A percentile compares a stretch with the other conserved stretches of the same genome.
These are phyloP conservation scores for Leucosporidium yakuticum DNA, from an alignment of 768 basidiomycete genomes.

Conservation along the genomic window DNA sequence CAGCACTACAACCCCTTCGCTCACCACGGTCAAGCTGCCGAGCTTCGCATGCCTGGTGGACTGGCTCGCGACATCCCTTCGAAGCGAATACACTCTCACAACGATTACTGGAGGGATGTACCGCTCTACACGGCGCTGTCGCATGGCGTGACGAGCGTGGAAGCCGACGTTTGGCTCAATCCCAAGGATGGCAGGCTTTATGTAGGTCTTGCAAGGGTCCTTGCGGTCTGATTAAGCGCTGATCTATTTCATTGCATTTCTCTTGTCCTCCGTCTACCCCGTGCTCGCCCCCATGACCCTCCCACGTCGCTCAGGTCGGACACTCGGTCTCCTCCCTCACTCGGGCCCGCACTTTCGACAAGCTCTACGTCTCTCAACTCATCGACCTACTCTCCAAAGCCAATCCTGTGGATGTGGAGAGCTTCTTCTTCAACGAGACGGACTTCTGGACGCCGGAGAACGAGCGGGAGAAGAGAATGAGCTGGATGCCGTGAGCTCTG, in stretches of 20 bases:
- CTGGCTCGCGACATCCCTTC: conserved; percentile 24
- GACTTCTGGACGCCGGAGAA: conserved; percentile 20
- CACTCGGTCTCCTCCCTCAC: conserved; percentile 28
- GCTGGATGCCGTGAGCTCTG: conserved; percentile 20
- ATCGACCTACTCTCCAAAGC: conserved; percentile 19
- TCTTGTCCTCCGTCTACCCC: too few species aligned
- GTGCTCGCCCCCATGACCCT: too few species aligned
- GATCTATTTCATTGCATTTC: too few species aligned
- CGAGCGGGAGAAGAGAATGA: conserved; percentile 11
- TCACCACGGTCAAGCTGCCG: conserved; percentile 1
- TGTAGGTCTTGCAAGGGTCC: conserved; percentile 6
- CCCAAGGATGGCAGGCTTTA: conserved; percentile 25
- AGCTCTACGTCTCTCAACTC: conserved; percentile 25
- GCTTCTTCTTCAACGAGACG: conserved; percentile 11
- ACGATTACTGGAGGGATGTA: conserved; percentile 33
- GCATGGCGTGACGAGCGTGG: conserved; percentile 24
- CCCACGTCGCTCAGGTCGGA: conserved; percentile 21
- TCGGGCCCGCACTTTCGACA: conserved; percentile 16
- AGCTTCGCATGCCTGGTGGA: conserved; percentile 19
- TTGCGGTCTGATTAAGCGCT: too few species aligned
- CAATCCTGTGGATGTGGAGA: conserved; percentile 16
- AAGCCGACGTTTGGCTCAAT: conserved; percentile 33
- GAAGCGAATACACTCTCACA: conserved; percentile 33
- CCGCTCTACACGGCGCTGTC: conserved; percentile 28
- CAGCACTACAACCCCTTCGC: too few species aligned